A percentile compares a stretch with the other conserved stretches of the same genome.
Evolutionary conservation across 441 rosid species (phyloP).

Genomic region (Populus hybrid): DNA sequence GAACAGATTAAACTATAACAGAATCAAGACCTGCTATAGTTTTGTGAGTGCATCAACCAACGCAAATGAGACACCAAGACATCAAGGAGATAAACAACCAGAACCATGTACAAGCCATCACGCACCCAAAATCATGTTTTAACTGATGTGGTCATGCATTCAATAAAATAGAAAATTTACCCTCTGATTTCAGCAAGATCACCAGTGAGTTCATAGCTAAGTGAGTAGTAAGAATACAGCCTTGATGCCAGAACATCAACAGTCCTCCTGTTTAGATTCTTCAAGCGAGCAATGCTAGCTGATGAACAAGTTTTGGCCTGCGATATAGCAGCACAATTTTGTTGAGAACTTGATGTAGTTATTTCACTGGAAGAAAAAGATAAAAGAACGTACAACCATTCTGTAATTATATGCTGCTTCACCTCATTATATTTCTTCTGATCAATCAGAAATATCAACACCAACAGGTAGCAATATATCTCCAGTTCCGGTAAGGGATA

Average conservation of each 20-base stretch:
- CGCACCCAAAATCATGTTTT: background rate
- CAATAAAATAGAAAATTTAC: constrained; percentile 25
- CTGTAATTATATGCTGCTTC: background rate
- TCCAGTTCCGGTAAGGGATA: constrained; percentile 57
- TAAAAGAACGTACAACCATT: background rate
- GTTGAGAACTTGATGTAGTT: background rate
- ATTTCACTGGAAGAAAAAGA: too few relatives aligned
- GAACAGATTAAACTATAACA: background rate
- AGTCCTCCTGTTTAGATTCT: constrained; percentile 64
- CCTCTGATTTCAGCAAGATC: constrained; percentile 73
- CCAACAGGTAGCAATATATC: constrained; percentile 60
- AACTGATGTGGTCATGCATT: background rate
- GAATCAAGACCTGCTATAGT: background rate
- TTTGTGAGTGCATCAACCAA: background rate
- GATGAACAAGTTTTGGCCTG: constrained; percentile 77
- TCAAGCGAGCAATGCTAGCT: constrained; percentile 57
- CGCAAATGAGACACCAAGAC: background rate
- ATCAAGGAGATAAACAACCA: background rate
- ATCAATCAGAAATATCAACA: constrained; percentile 62
- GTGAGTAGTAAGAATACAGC: constrained; percentile 67
- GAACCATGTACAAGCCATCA: background rate
- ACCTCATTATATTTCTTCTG: constrained; percentile 67
- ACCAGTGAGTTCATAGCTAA: constrained; percentile 66
- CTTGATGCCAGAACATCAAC: constrained; percentile 71
- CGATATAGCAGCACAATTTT: constrained; percentile 1